Percentiles rank a stretch among this genome's conserved stretches.
Conservation (phyloP, 2,329 filamentous ascomycete genomes). For the Blastomyces parvus region DNA sequence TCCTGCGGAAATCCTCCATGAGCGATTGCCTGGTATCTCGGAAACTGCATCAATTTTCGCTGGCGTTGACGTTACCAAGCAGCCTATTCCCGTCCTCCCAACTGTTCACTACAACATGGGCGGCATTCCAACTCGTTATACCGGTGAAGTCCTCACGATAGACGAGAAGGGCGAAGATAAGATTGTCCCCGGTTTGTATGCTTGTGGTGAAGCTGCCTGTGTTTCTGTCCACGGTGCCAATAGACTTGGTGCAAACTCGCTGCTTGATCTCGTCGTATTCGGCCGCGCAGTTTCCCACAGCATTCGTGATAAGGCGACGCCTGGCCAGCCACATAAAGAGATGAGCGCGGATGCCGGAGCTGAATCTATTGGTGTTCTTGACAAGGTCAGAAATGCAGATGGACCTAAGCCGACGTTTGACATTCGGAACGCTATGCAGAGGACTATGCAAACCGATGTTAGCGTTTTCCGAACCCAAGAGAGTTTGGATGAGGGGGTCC, state of each 20-base stretch:
- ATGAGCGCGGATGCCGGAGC: conserved; percentile 78
- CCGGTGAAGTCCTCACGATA: conserved; percentile 85
- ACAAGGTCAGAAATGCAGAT: conserved; percentile 72
- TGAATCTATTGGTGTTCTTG: conserved; percentile 74
- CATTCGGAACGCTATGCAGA: conserved; percentile 87
- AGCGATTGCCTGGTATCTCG: conserved; percentile 95
- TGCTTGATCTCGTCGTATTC: conserved; percentile 94
- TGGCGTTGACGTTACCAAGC: conserved; percentile 92
- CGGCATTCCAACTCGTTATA: conserved; percentile 96
- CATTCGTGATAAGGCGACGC: conserved; percentile 86
- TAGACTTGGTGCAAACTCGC: conserved; percentile 94
- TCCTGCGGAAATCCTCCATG: conserved; percentile 81
- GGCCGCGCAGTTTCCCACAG: conserved; percentile 95
- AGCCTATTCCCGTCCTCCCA: conserved; percentile 90
- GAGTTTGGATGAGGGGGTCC: conserved; percentile 84
- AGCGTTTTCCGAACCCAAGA: conserved; percentile 94
- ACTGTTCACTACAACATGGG: conserved; percentile 99
- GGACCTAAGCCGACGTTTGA: conserved; percentile 83
- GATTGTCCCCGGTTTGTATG: conserved; percentile 88
- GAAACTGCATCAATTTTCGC: conserved; percentile 97
- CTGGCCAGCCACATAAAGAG: conserved; percentile 69
- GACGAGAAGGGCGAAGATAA: conserved; percentile 81
- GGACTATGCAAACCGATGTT: conserved; percentile 96
- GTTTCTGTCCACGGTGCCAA: conserved; percentile 98
- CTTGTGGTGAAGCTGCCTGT: conserved; percentile 93